phyloP scores from a whole-genome alignment of 2,329 filamentous ascomycete genomes.

The Claviceps maximensis region DNA sequence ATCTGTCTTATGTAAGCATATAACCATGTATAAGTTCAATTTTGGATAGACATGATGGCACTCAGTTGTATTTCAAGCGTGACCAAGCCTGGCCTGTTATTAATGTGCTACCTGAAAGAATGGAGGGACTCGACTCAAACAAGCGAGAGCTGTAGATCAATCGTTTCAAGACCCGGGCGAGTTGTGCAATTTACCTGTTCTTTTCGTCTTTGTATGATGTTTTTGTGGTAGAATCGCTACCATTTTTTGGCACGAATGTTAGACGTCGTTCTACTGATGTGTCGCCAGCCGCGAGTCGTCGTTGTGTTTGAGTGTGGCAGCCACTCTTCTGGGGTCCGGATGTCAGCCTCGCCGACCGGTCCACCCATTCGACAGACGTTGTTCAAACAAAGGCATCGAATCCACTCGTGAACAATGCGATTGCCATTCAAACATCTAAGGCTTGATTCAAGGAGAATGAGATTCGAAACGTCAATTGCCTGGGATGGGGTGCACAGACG shows the following conservation, averaged over 20 bases:
- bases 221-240: background rate
- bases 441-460: slow-evolving; percentile 5
- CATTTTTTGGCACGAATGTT: background rate
- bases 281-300: background rate
- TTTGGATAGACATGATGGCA: background rate
- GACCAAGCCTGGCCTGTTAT: too few relatives aligned
- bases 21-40: background rate
- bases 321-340: background rate
- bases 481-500: background rate
- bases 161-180: too few relatives aligned
- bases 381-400: background rate
- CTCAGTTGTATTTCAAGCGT: too few relatives aligned
- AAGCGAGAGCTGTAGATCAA: too few relatives aligned
- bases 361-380: background rate
- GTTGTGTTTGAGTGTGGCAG: background rate
- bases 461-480: slow-evolving; percentile 6
- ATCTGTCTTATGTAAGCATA: background rate
- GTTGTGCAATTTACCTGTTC: too few relatives aligned
- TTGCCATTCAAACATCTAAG: background rate
- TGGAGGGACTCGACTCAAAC: too few relatives aligned
- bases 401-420: background rate
- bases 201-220: too few relatives aligned
- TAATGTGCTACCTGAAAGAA: too few relatives aligned
- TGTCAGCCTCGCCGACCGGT: background rate
- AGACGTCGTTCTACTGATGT: background rate